Base-by-base conservation (phyloP, 805 yeast species). In the Sungouiozyma intestinalis region DNA sequence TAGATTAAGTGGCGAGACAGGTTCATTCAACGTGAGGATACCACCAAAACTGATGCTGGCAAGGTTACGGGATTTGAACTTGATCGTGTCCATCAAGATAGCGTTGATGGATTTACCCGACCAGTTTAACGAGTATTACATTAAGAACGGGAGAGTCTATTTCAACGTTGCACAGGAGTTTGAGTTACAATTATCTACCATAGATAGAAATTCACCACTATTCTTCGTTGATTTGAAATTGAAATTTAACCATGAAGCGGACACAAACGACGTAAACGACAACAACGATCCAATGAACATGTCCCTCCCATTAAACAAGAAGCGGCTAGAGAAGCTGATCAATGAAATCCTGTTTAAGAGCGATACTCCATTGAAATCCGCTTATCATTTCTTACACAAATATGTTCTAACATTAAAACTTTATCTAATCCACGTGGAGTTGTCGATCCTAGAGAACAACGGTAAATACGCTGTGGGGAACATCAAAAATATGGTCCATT, bases 141-240 rank as follows among this genome's bases (percentile, higher is more conserved):
- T 90, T 16, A 68, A 70, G 42, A 79, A 90, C 60, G 98, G 97
- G 13, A 69, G 94, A 40, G 79, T 83, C 2, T 72, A 73, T 41
- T 78, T 84, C 49, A 67, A 72, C 3, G 74, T 84, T 2, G 69
- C 72, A 1, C 71, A 76, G 41, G 81, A 81, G 39, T 86, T 84
- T 54, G 77, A 79, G 56, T 72, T 86, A 14, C 85, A 87, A 18
- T 69, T 88, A n/a, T 84, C 92, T 0, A 78, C 85, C 32, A 79
- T 79, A 4, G 79, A 76, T 51, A 77, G 78, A 18, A 66, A 69
- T 33, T 74, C 86, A 0, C 86, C 86, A 14, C 80, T 83, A 51
- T 84, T 79, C 55, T 70, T 86, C 45, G 82, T 90, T 16, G 90
- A 85, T 57, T 81, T 87, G 60, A 71, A 76, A 42, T 73, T 87